Evolutionary conservation across 139 green algal species (phyloP), one percentile per base, ranked within the genome.

Genomic region (Trebouxia sp.): DNA sequence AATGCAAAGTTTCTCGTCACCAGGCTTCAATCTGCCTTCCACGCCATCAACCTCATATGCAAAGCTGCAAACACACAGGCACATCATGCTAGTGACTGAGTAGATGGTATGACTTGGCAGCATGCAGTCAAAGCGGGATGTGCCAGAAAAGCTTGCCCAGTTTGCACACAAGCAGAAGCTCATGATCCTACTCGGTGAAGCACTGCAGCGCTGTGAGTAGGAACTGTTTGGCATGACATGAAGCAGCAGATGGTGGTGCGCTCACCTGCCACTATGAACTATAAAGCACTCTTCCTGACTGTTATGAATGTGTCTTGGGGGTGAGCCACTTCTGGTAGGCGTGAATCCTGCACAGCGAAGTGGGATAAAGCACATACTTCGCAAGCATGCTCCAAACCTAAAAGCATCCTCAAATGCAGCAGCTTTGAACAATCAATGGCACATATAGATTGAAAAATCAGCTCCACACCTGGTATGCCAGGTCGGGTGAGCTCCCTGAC

Each of bases 231-330:
- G 47, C 1, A 53, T 1, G 20, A 53, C 2, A 53, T n/a, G n/a
- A n/a, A 53, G 20, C 2, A 53, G 47, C 15, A 53, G 4, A 1
- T 6, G 4, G 15, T 53, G 47, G 1, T 53, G 2, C 20, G 47
- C 20, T 72, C n/a, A 72, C 62, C 62, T 72, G 62, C 62, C 62
- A 45, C 11, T 72, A 35, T 72, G 32, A 7, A 72, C 62, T n/a
- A 43, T 72, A 15, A 72, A 72, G 62, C 62, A 72, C 32, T 72
- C 62, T 24, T 43, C 32, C 37, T 72, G n/a, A 12, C 37, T 43
- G 14, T 72, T 72, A 6, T 72, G 62, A 15, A 72, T 72, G 62
- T 72, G 62, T 9, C 11, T 32, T n/a, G 62, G 62, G 15, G 62
- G 62, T 11, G 62, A 72, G 62, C 62, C 62, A 45, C 32, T 43